Percentiles rank a stretch among this genome's conserved stretches.
Conservation (phyloP, 495 filamentous ascomycete genomes). For the Podospora bellae-mahoneyi region DNA sequence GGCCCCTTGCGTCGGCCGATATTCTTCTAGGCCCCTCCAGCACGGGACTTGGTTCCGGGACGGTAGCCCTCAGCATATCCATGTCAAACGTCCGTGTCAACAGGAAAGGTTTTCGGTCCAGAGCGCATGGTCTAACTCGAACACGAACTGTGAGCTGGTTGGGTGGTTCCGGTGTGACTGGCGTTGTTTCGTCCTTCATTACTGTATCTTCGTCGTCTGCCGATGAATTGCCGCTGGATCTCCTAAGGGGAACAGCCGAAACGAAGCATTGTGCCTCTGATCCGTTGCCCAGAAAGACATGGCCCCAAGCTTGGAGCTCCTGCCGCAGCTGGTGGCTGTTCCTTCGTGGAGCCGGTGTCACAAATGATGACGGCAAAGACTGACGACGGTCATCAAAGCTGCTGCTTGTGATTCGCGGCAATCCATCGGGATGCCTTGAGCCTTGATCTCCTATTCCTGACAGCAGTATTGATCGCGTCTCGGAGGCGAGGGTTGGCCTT, state of each 20-base stretch:
- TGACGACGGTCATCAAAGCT: slow-evolving; percentile 21
- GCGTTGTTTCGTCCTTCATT: slow-evolving; percentile 1
- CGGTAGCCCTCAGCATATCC: slow-evolving; percentile 40
- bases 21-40: slow-evolving; percentile 7
- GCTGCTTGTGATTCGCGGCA: slow-evolving; percentile 3
- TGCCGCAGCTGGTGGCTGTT: slow-evolving; percentile 24
- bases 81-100: slow-evolving; percentile 48
- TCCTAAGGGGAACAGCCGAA: slow-evolving; percentile 37
- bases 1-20: slow-evolving; percentile 12
- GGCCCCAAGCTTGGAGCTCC: slow-evolving; percentile 35
- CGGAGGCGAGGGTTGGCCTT: slow-evolving; percentile 25
- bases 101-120: slow-evolving; percentile 43
- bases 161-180: not conserved
- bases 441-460: slow-evolving; percentile 17
- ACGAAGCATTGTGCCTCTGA: slow-evolving; percentile 41
- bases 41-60: slow-evolving; percentile 29
- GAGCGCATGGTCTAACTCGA: slow-evolving; percentile 40
- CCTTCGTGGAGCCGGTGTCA: slow-evolving; percentile 11
- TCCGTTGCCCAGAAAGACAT: slow-evolving; percentile 35
- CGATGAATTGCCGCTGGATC: slow-evolving; percentile 26
- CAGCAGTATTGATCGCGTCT: slow-evolving; percentile 32
- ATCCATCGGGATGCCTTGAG: not conserved
- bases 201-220: slow-evolving; percentile 11
- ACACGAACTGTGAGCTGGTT: slow-evolving; percentile 45
- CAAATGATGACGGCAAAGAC: slow-evolving; percentile 20